Percentiles rank a stretch among this genome's conserved stretches.
Conservation (phyloP, 495 filamentous ascomycete species). For the Cudoniella acicularis region DNA sequence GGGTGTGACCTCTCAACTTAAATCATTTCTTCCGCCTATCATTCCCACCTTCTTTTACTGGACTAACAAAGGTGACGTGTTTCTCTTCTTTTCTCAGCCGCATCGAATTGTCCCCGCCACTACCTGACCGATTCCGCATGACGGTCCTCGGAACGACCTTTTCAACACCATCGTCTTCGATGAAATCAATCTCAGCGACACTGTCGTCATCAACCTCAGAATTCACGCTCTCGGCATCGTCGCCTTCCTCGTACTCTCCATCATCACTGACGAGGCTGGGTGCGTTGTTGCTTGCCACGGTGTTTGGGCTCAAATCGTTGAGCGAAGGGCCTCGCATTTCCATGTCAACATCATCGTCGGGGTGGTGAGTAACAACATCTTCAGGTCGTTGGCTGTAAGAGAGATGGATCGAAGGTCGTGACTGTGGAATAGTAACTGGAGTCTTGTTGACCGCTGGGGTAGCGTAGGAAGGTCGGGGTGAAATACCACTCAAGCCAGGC, state of each 20-base stretch:
- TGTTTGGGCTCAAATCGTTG: slow-evolving; percentile 70
- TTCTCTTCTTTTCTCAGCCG: slow-evolving; percentile 39
- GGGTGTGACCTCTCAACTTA: neutral
- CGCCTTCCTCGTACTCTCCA: slow-evolving; percentile 66
- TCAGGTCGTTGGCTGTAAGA: slow-evolving; percentile 39
- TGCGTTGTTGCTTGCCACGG: slow-evolving; percentile 71
- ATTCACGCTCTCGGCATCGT: slow-evolving; percentile 45
- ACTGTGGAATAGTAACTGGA: slow-evolving; percentile 19
- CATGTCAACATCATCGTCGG: slow-evolving; percentile 18
- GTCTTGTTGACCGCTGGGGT: slow-evolving; percentile 33
- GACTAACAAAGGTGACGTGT: slow-evolving; percentile 46
- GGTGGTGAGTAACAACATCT: slow-evolving; percentile 40
- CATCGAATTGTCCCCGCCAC: slow-evolving; percentile 30
- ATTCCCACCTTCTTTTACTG: slow-evolving; percentile 30
- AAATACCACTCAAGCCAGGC: slow-evolving; percentile 27
- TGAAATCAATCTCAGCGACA: slow-evolving; percentile 42
- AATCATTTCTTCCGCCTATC: slow-evolving; percentile 11
- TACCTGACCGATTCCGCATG: slow-evolving; percentile 24
- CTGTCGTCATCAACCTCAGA: slow-evolving; percentile 45
- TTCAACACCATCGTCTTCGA: slow-evolving; percentile 42
- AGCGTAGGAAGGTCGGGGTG: slow-evolving; percentile 33
- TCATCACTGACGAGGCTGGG: slow-evolving; percentile 88
- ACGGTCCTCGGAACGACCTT: slow-evolving; percentile 24
- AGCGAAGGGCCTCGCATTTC: slow-evolving; percentile 30
- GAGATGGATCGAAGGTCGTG: slow-evolving; percentile 32